phyloP scores from a whole-genome alignment of 257 asterid species.

The Nicotiana knightiana region DNA sequence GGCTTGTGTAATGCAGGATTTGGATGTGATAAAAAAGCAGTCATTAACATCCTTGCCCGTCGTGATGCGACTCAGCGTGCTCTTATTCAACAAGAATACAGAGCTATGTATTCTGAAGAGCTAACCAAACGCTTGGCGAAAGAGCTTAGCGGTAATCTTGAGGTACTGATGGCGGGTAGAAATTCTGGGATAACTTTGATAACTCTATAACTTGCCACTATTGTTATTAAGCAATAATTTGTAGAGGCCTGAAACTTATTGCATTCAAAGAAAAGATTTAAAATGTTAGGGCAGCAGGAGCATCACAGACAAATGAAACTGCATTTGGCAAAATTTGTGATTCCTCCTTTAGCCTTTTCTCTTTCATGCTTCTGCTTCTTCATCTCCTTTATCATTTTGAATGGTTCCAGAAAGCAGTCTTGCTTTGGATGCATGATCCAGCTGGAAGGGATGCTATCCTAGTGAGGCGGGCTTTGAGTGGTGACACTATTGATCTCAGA shows the following conservation, averaged over 20 bases:
- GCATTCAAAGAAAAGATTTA: not conserved
- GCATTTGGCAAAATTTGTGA: not conserved
- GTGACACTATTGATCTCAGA: slow-evolving; percentile 40
- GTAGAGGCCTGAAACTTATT: not conserved
- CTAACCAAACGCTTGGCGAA: slow-evolving; percentile 68
- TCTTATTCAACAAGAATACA: slow-evolving; percentile 78
- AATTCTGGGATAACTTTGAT: not conserved
- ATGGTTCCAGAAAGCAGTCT: slow-evolving; percentile 60
- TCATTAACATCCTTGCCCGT: slow-evolving; percentile 77
- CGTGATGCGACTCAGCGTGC: slow-evolving; percentile 80
- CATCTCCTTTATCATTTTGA: not conserved
- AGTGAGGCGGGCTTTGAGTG: slow-evolving; percentile 47
- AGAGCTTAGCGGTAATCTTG: slow-evolving; percentile 71
- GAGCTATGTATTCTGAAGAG: slow-evolving; percentile 59
- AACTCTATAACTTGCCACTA: not conserved
- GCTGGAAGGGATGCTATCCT: slow-evolving; percentile 74
- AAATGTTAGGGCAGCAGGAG: not conserved
- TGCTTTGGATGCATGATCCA: slow-evolving; percentile 92
- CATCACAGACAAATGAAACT: not conserved
- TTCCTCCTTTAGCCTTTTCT: not conserved
- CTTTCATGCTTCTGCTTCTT: not conserved
- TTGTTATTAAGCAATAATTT: not conserved
- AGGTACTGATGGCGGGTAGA: slow-evolving; percentile 38
- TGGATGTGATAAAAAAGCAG: slow-evolving; percentile 86
- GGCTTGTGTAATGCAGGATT: slow-evolving; percentile 41